Conservation (phyloP, 163 green algal genomes). For the Coccomyxa subellipsoidea region DNA sequence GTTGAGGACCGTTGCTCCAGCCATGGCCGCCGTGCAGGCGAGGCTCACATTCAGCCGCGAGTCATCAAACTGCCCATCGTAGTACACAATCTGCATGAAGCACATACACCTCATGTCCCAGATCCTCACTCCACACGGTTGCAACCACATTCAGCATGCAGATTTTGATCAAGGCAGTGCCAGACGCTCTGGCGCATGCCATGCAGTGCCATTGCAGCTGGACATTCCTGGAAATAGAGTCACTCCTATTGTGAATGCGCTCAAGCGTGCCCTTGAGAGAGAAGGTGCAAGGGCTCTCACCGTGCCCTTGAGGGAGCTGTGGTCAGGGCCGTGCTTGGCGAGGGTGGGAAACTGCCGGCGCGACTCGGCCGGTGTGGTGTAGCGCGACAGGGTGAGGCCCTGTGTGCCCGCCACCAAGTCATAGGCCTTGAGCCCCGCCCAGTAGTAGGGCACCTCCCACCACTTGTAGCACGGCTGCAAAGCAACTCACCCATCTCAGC, state of each 20-base stretch:
- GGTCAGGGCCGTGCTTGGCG: conserved; percentile 42
- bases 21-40: conserved; percentile 81
- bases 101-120: not conserved
- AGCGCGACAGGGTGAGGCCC: conserved; percentile 77
- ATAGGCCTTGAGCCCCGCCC: conserved; percentile 91
- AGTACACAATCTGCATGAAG: conserved; percentile 87
- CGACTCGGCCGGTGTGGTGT: conserved; percentile 65
- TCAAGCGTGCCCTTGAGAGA: not conserved
- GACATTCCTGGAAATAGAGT: no score
- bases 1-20: conserved; percentile 85
- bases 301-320: conserved; percentile 78
- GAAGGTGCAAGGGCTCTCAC: conserved; percentile 28
- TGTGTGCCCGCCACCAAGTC: conserved; percentile 83
- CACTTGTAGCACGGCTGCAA: conserved; percentile 91
- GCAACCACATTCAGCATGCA: no score
- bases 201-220: no score
- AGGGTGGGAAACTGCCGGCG: conserved; percentile 84
- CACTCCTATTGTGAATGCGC: not conserved
- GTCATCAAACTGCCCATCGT: conserved; percentile 98
- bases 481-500: not conserved
- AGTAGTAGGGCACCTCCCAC: conserved; percentile 97
- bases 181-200: no score
- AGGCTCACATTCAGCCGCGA: conserved; percentile 83
- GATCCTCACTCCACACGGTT: not conserved
- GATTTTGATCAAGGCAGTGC: no score